phyloP scores from a whole-genome alignment of 495 filamentous ascomycete species.

The Clavariopsis aquatica region DNA sequence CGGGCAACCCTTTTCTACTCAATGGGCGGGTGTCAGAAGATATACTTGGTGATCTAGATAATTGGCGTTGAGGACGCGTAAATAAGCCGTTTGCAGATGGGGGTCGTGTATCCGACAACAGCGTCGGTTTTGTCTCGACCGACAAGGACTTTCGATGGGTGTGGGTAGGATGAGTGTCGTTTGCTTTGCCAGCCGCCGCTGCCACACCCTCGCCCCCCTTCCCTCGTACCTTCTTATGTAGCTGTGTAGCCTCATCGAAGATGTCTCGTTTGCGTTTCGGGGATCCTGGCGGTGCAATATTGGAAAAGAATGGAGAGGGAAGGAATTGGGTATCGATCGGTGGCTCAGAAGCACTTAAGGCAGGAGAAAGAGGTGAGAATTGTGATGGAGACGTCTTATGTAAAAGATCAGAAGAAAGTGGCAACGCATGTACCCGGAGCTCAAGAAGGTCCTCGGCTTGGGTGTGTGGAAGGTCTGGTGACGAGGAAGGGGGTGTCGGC shows the following conservation, averaged over 20 bases:
- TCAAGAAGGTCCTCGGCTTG: slow-evolving; percentile 4
- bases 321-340: slow-evolving; percentile 34
- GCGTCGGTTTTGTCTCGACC: slow-evolving; percentile 33
- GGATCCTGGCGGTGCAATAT: slow-evolving; percentile 26
- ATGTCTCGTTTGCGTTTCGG: slow-evolving; percentile 59
- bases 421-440: slow-evolving; percentile 44
- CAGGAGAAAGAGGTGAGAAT: slow-evolving; percentile 16
- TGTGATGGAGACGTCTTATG: slow-evolving; percentile 7
- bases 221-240: slow-evolving; percentile 55
- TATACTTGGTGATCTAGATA: slow-evolving; percentile 42
- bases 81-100: slow-evolving; percentile 12
- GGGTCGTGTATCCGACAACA: slow-evolving; percentile 3
- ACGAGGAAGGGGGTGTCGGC: slow-evolving; percentile 54
- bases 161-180: slow-evolving; percentile 11
- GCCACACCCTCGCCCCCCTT: slow-evolving; percentile 60
- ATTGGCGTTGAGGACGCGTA: slow-evolving; percentile 19
- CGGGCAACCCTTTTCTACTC: slow-evolving; percentile 31
- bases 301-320: slow-evolving; percentile 4
- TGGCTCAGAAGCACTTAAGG: slow-evolving; percentile 1
- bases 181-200: slow-evolving; percentile 53
- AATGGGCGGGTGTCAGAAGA: slow-evolving; percentile 29
- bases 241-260: slow-evolving; percentile 62
- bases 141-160: slow-evolving; percentile 33
- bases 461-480: slow-evolving; percentile 30
- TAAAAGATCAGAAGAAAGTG: slow-evolving; percentile 47